These are phyloP conservation scores for Melampsora medusae DNA, from an alignment of 1,284 basidiomycete genomes.

Conservation along the genomic window DNA sequence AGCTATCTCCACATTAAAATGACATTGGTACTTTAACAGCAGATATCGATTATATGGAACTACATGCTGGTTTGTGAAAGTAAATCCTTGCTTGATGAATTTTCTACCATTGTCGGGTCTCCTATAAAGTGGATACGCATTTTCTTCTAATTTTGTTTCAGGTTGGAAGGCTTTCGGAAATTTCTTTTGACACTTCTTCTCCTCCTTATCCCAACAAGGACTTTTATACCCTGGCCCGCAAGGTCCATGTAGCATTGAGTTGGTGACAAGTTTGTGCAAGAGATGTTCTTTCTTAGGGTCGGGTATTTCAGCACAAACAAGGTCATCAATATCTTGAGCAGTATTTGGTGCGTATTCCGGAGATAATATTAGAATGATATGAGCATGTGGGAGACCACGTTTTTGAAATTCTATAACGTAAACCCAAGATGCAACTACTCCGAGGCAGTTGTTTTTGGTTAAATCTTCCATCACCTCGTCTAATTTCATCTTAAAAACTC, in stretches of 20 bases:
- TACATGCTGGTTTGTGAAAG: too few species aligned
- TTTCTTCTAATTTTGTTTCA: too few species aligned
- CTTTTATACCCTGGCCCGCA: constrained; percentile 49
- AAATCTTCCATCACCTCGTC: constrained; percentile 56
- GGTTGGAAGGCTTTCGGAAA: too few species aligned
- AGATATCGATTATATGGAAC: too few species aligned
- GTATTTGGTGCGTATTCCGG: constrained; percentile 52
- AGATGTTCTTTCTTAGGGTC: constrained; percentile 54
- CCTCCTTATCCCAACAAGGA: too few species aligned
- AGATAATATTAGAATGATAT: constrained; percentile 58
- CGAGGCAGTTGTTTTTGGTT: constrained; percentile 55
- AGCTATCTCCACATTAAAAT: too few species aligned
- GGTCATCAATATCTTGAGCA: constrained; percentile 56
- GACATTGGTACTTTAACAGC: too few species aligned
- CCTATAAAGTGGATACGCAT: too few species aligned
- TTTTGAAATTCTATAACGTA: constrained; percentile 63
- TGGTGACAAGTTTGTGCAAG: constrained; percentile 20
- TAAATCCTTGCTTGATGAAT: too few species aligned
- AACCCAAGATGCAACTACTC: constrained; percentile 55
- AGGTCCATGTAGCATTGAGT: constrained; percentile 60
- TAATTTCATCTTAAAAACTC: constrained; percentile 59
- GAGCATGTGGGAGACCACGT: constrained; percentile 60
- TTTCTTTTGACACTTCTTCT: too few species aligned
- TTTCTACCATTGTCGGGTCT: too few species aligned
- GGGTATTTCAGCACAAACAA: constrained; percentile 59